Base-by-base conservation (phyloP, 805 yeast genomes). In the Candida ponderosae region DNA sequence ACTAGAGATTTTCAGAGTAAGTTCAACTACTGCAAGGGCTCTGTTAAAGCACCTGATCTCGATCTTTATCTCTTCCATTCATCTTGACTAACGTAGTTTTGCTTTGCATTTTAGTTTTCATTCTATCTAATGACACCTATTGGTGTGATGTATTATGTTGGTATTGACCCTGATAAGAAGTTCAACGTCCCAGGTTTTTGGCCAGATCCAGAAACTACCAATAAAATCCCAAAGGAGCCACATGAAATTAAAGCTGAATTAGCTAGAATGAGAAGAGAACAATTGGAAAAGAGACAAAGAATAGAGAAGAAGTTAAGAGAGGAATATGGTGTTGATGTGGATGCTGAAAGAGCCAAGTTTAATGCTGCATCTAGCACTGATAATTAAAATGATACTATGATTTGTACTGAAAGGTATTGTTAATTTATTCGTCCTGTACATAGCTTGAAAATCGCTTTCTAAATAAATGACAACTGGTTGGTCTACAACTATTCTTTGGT, bases 121-220 rank as follows among this genome's bases (percentile, higher is more conserved):
- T 81, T 88, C 53, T 89, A 84, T 56, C 74, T 89, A 32, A 64
- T 87, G 48, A 76, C 94, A 1, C 97, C 97, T 0, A 83, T 89
- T 33, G 72, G 76, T n/a, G 82, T 87, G 53, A 89, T 89, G 97
- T 81, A 86, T 60, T 89, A 82, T 50, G 89, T 87, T 32, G 97
- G 97, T 55, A 73, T 82, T 29, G 89, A 89, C 50, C 82, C 97
- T 2, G 95, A 89, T 58, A 75, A 70, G 50, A 89, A 87, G 64
- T 78, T 89, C 58, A 85, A 87, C 54, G 79, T 88, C 34, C 94
- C 95, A 8, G 96, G 96, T 17, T 89, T 86, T 62, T 88, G 96
- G 95, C 97, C 97, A 3, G 97, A 88, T 57, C 96, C 96, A 31
- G 82, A 83, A 31, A 82, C 96, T 3, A 69, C 87, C 47, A 88